phyloP scores from a whole-genome alignment of 2,329 filamentous ascomycete species.

The Teratosphaeriaceae sp. region DNA sequence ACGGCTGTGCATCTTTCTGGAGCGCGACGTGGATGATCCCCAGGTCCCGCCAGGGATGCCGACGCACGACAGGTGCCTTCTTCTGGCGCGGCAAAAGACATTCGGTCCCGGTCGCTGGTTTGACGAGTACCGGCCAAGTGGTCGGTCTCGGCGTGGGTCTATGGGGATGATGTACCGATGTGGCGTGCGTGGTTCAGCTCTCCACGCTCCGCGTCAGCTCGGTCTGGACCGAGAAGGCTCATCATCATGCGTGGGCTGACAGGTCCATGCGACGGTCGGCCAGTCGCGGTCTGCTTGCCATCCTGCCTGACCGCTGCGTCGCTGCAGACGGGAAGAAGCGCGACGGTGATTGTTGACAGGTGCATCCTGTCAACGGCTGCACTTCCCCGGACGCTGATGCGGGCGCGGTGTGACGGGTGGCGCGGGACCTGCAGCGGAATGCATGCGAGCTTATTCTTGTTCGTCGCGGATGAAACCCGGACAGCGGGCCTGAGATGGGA shows the following conservation, averaged over 20 bases:
- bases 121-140: background rate
- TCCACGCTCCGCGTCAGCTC: too few species aligned
- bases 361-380: conserved; percentile 1
- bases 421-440: conserved; percentile 1
- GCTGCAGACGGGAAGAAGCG: conserved; percentile 3
- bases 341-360: conserved; percentile 7
- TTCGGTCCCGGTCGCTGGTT: conserved; percentile 1
- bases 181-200: too few species aligned
- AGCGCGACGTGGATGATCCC: conserved; percentile 4
- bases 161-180: too few species aligned
- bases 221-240: background rate
- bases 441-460: conserved; percentile 1
- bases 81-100: background rate
- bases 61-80: conserved; percentile 4
- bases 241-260: background rate
- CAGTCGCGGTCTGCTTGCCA: background rate
- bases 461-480: background rate
- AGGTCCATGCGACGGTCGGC: background rate
- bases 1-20: conserved; percentile 5
- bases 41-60: conserved; percentile 4
- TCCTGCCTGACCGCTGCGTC: conserved; percentile 7
- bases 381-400: conserved; percentile 1
- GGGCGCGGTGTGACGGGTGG: too few species aligned
- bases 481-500: too few species aligned
- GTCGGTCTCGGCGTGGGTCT: too few species aligned